Percentiles rank a stretch among this genome's conserved stretches.
Conservation (phyloP, 768 basidiomycete species). For the Russula foetens region DNA sequence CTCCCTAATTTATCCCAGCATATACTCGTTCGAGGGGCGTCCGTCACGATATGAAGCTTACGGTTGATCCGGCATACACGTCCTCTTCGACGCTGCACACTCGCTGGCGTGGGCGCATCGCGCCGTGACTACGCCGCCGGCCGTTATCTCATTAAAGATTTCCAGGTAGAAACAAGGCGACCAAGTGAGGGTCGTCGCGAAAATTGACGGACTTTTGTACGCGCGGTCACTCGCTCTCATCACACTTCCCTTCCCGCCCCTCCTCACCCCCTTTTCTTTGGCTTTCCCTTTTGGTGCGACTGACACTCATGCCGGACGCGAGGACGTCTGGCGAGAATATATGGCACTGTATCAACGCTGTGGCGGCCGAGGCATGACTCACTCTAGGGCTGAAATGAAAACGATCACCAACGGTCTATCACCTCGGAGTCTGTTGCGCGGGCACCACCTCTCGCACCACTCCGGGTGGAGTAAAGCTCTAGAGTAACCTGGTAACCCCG, state of each 20-base stretch:
- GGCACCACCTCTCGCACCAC: too few relatives aligned
- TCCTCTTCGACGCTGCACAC: background rate
- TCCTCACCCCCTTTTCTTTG: background rate
- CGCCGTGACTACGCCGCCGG: background rate
- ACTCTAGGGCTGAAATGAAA: background rate
- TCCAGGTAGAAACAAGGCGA: background rate
- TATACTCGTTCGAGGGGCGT: constrained; percentile 4
- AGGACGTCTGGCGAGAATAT: background rate
- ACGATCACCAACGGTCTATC: too few relatives aligned
- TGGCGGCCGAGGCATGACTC: background rate
- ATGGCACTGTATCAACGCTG: background rate
- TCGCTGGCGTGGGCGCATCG: background rate
- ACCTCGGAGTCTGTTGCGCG: too few relatives aligned
- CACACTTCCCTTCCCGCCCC: too few relatives aligned
- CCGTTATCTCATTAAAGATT: background rate
- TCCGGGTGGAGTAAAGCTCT: too few relatives aligned
- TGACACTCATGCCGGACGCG: background rate
- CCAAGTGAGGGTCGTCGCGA: background rate
- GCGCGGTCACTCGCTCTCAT: background rate
- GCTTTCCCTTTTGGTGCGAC: background rate
- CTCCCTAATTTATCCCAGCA: constrained; percentile 2
- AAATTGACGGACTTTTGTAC: background rate
- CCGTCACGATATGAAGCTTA: background rate
- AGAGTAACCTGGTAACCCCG: too few relatives aligned
- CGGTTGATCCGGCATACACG: constrained; percentile 8